phyloP scores from a whole-genome alignment of 345 rosid species.

The Salix udensis region DNA sequence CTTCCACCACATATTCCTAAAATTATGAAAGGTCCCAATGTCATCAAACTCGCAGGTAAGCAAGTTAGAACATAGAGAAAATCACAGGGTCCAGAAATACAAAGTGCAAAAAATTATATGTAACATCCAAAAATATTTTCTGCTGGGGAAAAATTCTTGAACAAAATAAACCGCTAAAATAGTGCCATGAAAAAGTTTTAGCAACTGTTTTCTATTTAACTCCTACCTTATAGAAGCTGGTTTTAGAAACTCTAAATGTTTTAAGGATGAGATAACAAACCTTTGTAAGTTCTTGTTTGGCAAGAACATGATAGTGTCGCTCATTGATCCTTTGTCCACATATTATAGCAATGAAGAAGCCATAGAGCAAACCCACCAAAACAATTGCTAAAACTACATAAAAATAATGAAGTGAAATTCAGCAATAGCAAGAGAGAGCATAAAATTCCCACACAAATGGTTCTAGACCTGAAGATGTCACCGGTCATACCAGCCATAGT shows the following conservation, averaged over 20 bases:
- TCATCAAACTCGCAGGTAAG: neutral
- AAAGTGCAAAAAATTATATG: neutral
- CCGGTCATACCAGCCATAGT: slow-evolving; percentile 73
- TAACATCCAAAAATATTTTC: neutral
- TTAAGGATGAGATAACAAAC: slow-evolving; percentile 30
- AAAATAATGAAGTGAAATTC: slow-evolving; percentile 1
- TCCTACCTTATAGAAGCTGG: neutral
- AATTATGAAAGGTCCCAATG: neutral
- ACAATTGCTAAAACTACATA: slow-evolving; percentile 82
- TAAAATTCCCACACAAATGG: neutral
- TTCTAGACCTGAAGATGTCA: neutral
- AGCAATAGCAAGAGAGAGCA: neutral
- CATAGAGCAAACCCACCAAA: slow-evolving; percentile 95
- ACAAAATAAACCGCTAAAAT: neutral
- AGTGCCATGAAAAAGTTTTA: neutral
- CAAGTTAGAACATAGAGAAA: neutral
- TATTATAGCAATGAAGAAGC: slow-evolving; percentile 95
- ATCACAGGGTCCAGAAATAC: neutral
- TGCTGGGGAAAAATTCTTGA: neutral
- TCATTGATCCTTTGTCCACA: slow-evolving; percentile 98
- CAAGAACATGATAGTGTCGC: slow-evolving; percentile 95
- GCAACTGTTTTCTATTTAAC: neutral
- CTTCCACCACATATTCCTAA: slow-evolving; percentile 96
- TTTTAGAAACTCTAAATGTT: neutral
- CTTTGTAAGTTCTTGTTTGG: slow-evolving; percentile 98